Conservation (phyloP, 2,329 filamentous ascomycete genomes). For the Cytospora chrysosperma region DNA sequence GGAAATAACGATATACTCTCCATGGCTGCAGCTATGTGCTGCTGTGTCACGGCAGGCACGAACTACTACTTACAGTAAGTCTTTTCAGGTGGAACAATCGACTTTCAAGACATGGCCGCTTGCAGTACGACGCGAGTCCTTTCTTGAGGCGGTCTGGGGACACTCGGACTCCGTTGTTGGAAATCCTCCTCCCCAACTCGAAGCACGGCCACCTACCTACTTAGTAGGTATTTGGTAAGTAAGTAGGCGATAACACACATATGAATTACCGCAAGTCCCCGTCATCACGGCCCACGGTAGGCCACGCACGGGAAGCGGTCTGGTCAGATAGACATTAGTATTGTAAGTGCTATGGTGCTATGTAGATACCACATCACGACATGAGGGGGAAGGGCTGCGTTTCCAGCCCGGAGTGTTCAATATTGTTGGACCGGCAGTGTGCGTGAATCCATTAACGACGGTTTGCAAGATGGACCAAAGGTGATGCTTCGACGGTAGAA, state of each 20-base stretch:
- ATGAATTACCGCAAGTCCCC: neutral
- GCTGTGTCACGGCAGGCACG: neutral
- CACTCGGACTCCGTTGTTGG: neutral
- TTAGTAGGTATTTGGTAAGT: no score
- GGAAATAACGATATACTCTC: neutral
- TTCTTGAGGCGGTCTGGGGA: neutral
- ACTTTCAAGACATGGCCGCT: neutral
- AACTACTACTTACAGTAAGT: no score
- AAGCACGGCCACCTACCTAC: no score
- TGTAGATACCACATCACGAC: no score
- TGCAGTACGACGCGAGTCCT: neutral
- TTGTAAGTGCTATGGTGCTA: no score
- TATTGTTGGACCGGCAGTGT: slow-evolving; percentile 9
- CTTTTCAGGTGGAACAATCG: no score
- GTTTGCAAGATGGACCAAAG: neutral
- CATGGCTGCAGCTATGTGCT: neutral
- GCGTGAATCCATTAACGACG: neutral
- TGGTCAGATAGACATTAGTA: no score
- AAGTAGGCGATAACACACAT: neutral
- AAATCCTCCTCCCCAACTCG: neutral
- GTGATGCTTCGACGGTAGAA: neutral
- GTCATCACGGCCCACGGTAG: neutral
- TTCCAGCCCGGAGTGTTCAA: neutral
- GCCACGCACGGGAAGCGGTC: neutral
- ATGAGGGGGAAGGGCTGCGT: neutral